Percentiles rank a stretch among this genome's conserved stretches.
These are phyloP conservation scores for Dryas integrifolia DNA, from an alignment of 331 rosid genomes.

Conservation along the genomic window DNA sequence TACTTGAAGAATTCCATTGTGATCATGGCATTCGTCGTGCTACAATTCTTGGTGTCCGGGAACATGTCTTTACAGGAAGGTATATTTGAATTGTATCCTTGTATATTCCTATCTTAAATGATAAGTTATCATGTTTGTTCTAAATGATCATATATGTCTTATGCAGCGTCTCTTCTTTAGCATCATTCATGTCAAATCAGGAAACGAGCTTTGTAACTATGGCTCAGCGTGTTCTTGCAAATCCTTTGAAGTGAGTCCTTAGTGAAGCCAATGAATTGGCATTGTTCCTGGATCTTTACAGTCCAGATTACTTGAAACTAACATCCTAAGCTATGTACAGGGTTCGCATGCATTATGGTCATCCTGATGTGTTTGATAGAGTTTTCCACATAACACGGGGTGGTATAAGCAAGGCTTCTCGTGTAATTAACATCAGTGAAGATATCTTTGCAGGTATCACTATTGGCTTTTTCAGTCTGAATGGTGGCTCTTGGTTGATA, in stretches of 20 bases:
- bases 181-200: conserved; percentile 87
- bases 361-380: conserved; percentile 95
- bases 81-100: conserved; percentile 24
- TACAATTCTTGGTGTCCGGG: conserved; percentile 92
- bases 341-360: conserved; percentile 99
- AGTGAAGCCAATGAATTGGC: conserved; percentile 16
- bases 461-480: too few species aligned
- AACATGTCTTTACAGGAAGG: conserved; percentile 95
- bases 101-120: background rate
- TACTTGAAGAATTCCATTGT: conserved; percentile 79
- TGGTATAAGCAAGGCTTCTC: conserved; percentile 96
- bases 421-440: conserved; percentile 88
- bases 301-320: conserved; percentile 9
- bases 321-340: conserved; percentile 39
- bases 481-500: conserved; percentile 8
- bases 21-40: conserved; percentile 84
- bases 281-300: conserved; percentile 17
- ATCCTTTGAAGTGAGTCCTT: conserved; percentile 75
- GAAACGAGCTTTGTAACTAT: conserved; percentile 90
- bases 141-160: conserved; percentile 16
- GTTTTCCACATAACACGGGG: conserved; percentile 90
- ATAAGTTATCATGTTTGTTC: background rate
- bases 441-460: conserved; percentile 51
- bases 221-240: conserved; percentile 91
- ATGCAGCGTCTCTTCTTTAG: conserved; percentile 88